Evolutionary conservation across 192 early-diverging fungal species (phyloP), one percentile per base, ranked within the genome.

Genomic region (Lobosporangium transversale): DNA sequence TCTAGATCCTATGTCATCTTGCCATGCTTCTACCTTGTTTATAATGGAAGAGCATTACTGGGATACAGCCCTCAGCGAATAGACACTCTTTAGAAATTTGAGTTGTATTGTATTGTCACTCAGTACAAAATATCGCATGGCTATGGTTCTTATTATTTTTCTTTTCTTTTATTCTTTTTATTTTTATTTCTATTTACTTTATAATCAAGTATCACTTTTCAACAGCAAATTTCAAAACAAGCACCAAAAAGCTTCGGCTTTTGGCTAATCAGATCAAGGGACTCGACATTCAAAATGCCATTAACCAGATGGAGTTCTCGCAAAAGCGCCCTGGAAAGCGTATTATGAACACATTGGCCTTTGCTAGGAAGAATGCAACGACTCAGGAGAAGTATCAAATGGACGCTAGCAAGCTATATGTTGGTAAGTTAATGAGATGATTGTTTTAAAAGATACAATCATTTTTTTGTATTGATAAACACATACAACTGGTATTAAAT

Each of bases 301-400:
- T 94, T 49, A 68, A 86, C 43, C 92, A 94, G 70, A 89, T 94
- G 91, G 79, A 89, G 70, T 89, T 91, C 50, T 94, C 92, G 35
- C 70, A 81, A 26, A 94, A 94, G 62, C 83, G 83, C 51, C 83
- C 88, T n/a, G 70, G 88, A 24, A 79, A 79, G 48, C 83, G 86
- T 14, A 81, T 94, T 21, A 66, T 84, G 68, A 85, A 90, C 68
- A 89, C 88, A 10, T 65, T 94, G 61, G 87, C 86, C 15, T 89
- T 87, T 78, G 91, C 91, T 14, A 82, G 87, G 26, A 87, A 85
- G 42, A 89, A 92, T 79, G 92, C 90, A 1, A 67, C 73, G 10
- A 76, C 73, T 1, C 73, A 76, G 58, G 66, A 84, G 21, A 81
- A 83, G 15, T 89, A 92, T 59, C 81, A 84, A 47, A 90, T 94